phyloP scores from a whole-genome alignment of 495 filamentous ascomycete species.

The Sabuloglossum arenarium region DNA sequence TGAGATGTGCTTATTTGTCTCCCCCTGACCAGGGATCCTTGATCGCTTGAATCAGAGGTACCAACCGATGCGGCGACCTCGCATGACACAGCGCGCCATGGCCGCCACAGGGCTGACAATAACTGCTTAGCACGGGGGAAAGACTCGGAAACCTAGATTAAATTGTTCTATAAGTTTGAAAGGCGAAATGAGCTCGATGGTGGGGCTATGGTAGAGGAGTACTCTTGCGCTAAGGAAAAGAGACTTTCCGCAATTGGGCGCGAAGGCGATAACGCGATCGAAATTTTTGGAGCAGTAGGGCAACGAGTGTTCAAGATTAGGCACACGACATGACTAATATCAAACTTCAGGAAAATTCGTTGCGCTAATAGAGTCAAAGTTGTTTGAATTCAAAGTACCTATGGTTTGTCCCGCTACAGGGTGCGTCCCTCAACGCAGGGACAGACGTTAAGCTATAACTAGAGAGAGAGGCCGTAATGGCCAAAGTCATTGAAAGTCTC shows the following conservation, averaged over 20 bases:
- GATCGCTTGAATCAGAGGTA: constrained; percentile 5
- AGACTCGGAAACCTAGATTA: constrained; percentile 3
- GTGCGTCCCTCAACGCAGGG: too few species aligned
- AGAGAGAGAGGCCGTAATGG: too few species aligned
- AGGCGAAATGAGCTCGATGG: constrained; percentile 3
- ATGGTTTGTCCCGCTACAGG: too few species aligned
- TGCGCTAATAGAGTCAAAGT: too few species aligned
- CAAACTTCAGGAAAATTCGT: constrained; percentile 9
- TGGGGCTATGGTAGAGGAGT: not conserved
- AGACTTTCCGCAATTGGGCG: not conserved
- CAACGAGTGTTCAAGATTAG: constrained; percentile 11
- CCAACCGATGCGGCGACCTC: constrained; percentile 3
- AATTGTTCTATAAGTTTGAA: constrained; percentile 4
- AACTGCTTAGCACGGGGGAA: not conserved
- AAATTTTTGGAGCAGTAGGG: constrained; percentile 6
- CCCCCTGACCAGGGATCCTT: constrained; percentile 5
- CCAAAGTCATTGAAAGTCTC: too few species aligned
- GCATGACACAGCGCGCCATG: not conserved
- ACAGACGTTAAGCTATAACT: too few species aligned
- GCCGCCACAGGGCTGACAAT: constrained; percentile 4
- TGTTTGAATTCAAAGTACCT: too few species aligned
- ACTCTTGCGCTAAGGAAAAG: not conserved
- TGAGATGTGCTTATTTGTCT: not conserved
- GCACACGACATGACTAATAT: constrained; percentile 11
- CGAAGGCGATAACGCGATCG: not conserved